phyloP scores from a whole-genome alignment of 1,284 basidiomycete species.

The Ustilago nuda region DNA sequence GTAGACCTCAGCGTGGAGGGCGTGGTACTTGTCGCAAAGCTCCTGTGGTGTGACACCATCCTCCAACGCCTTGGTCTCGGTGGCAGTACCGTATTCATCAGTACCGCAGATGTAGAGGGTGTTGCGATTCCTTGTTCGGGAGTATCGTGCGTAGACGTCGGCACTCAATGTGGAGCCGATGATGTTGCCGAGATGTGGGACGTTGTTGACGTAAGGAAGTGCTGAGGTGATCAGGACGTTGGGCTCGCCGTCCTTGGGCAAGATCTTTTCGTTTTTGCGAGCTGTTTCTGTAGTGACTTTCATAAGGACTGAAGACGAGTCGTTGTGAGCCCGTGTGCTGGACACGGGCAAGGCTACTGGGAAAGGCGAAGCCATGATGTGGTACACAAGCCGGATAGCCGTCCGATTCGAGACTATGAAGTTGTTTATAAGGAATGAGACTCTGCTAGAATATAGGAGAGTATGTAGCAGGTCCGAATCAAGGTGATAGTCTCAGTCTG shows the following conservation, averaged over 20 bases:
- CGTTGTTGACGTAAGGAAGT: slow-evolving; percentile 96
- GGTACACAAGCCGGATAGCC: slow-evolving; percentile 25
- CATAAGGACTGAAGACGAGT: slow-evolving; percentile 57
- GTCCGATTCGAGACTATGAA: slow-evolving; percentile 5
- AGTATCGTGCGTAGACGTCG: slow-evolving; percentile 92
- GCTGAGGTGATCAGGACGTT: slow-evolving; percentile 90
- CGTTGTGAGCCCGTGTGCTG: slow-evolving; percentile 46
- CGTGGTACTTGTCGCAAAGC: slow-evolving; percentile 93
- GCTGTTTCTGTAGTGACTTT: slow-evolving; percentile 56
- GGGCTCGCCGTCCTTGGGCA: slow-evolving; percentile 59
- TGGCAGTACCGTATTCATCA: slow-evolving; percentile 98
- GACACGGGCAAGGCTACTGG: slow-evolving; percentile 57
- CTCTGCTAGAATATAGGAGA: too few relatives aligned
- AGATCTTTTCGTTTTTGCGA: slow-evolving; percentile 53
- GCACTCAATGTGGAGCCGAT: slow-evolving; percentile 96
- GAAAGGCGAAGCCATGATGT: slow-evolving; percentile 66
- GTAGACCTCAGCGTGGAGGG: slow-evolving; percentile 90
- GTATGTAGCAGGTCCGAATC: neutral
- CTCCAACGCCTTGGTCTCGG: slow-evolving; percentile 96
- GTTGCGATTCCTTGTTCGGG: slow-evolving; percentile 72
- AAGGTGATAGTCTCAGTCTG: neutral
- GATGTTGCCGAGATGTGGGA: slow-evolving; percentile 98
- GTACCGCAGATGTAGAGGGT: slow-evolving; percentile 90
- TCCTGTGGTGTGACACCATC: slow-evolving; percentile 87
- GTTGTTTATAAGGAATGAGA: neutral